Base-by-base conservation (phyloP, 306 rosid species). In the Trifolium fragiferum region DNA sequence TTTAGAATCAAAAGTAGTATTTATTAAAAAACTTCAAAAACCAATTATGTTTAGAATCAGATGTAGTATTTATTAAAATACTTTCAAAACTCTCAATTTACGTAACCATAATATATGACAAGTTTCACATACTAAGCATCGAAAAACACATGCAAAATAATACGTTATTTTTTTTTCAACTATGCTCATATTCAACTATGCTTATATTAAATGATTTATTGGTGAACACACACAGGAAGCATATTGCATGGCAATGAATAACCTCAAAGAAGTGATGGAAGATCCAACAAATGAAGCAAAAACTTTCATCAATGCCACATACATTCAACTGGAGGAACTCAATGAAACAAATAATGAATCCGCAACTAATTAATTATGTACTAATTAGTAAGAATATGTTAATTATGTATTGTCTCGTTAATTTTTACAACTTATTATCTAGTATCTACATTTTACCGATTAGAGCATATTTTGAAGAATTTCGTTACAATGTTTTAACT, bases 181-280 rank as follows among this genome's bases (percentile, higher is more conserved):
- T 55, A 55, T 55, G 23, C 32, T 3, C 30, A 1, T 66, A 7
- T 8, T 37, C 13, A 58, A 58, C 62, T 55, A 55, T 55, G 23
- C 32, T 3, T 3, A 1, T 66, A 7, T 8, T 37, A 43, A 41
- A 41, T 21, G 54, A 41, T 68, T 1, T 16, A 33, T 49, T 66
- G 35, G 35, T 58, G 35, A 21, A 53, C 27, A 82, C 41, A 44
- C 13, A 53, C 27, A 82, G 86, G 81, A 82, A 78, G 80, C 78
- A 60, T 82, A 78, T 70, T 78, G 78, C 78, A 64, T 69, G 73
- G 86, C 86, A 38, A 49, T 82, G 72, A 47, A 54, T 23, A 70
- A 78, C 72, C 83, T 82, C 11, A 74, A 75, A 53, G 86, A 78
- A 69, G 83, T 80, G 10, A 82, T 78, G 12, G 83, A 78, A 66